Evolutionary conservation across 2,329 filamentous ascomycete genomes (phyloP).

Genomic region (Stemphylium vesicarium): DNA sequence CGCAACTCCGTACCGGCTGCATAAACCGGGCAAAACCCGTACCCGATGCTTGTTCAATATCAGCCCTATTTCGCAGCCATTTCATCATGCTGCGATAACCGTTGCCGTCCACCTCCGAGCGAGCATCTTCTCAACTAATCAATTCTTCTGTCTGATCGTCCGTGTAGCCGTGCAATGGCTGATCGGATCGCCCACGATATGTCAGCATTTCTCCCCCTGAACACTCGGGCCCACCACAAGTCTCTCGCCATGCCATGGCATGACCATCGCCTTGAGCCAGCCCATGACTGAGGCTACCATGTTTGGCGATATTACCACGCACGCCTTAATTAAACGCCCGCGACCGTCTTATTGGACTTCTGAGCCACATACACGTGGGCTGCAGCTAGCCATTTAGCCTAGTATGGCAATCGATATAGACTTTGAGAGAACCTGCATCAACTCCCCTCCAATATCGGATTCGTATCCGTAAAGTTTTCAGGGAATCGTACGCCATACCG

Average conservation of each 20-base stretch:
- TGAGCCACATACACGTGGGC: neutral
- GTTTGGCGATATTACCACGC: neutral
- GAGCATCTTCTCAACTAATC: neutral
- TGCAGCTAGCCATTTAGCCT: neutral
- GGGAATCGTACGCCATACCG: neutral
- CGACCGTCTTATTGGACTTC: neutral
- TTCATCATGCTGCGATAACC: neutral
- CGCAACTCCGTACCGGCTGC: neutral
- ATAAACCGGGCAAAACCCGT: neutral
- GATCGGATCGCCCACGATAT: neutral
- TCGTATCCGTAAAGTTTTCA: neutral
- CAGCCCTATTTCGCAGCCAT: constrained; percentile 1
- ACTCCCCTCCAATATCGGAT: constrained; percentile 4
- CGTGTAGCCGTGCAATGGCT: neutral
- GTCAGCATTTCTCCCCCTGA: neutral
- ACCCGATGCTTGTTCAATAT: neutral
- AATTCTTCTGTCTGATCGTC: neutral
- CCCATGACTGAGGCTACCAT: neutral
- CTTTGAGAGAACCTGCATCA: neutral
- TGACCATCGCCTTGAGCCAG: neutral
- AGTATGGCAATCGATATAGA: neutral
- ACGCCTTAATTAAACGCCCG: constrained; percentile 1
- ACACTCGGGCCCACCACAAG: neutral
- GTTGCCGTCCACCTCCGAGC: neutral
- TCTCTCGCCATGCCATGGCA: neutral